Evolutionary conservation across 176 grass and related monocot species (phyloP), one percentile per base, ranked within the genome.

Genomic region (Zoysia pacifica): DNA sequence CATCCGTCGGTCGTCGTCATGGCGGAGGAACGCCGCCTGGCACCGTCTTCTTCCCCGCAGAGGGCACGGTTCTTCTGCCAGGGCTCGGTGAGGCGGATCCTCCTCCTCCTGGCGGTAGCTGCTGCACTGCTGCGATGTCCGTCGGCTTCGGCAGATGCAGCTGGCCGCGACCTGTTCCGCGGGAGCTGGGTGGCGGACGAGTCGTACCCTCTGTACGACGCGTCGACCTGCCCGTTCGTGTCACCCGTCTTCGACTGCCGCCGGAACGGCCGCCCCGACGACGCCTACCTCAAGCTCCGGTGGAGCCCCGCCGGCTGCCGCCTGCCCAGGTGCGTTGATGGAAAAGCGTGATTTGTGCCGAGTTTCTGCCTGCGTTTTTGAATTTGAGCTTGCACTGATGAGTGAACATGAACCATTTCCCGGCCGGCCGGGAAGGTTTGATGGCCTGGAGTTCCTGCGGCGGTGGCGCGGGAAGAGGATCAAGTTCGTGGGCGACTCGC

Each of bases 401-500:
- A 59, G 0, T 3, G 3, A 59, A 9, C 56, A 20, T 9, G 56
- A 20, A 9, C 9, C 18, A 7, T 20, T 59, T n/a, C 20, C 18
- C n/a, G 18, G n/a, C 5, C 28, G 28, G 28, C 28, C 28, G 28
- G 28, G 50, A 48, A 90, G 91, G 44, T 95, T 95, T 10, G 87
- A 97, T 61, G 87, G 87, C 8, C 28, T 41, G 35, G 82, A 82
- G 16, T 77, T 97, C 15, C 72, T 97, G 11, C 18, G 42, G 71
- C 44, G 43, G 61, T 90, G 75, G 87, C 84, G 82, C 15, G 87
- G 85, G 28, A 97, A 93, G 80, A 93, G 65, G 81, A 87, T 97
- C 46, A 86, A 90, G 85, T 90, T 95, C 41, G 84, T 95, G 2
- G 93, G 93, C 20, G 93, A 95, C 76, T 95, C 90, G 55, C 79